Base-by-base conservation (phyloP, 257 asterid genomes). In the Lithospermum erythrorhizon region DNA sequence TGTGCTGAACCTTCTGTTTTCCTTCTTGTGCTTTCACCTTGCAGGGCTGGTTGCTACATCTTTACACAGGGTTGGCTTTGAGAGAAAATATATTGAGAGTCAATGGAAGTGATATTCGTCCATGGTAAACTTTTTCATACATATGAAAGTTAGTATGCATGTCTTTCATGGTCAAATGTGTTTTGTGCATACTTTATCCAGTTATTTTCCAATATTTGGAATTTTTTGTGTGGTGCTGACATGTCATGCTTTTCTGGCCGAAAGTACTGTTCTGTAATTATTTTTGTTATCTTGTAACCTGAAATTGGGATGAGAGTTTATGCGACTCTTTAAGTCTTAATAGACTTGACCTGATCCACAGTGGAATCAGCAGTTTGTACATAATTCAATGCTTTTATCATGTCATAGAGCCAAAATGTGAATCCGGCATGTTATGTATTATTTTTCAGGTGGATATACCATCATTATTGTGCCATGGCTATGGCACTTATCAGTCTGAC, bases 401-500 rank as follows among this genome's bases (percentile, higher is more conserved):
- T 9, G 11, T n/a, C 15, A 27, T 20, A n/a, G 24, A 53, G 37
- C 11, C 60, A 56, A 35, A 35, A 22, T 19, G 18, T 22, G 27
- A 2, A 22, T n/a, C 23, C 24, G 21, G 57, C 27, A 56, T 23
- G 20, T 2, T 56, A 30, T 53, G 32, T 41, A 41, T 14, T 63
- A 37, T 59, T 69, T 71, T 47, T 81, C 80, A 93, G 98, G 98
- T 89, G 98, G 98, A 86, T 93, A 69, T 77, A 73, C 45, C 98
- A 93, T 73, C 98, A 93, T 72, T 93, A 93, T 57, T 89, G 72
- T 69, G 96, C 96, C 55, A 89, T 81, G 95, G 95, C 76, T 61
- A 93, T 93, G 97, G 96, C 97, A 70, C 89, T 89, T 68, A 84
- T 93, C 61, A 93, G 98, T 84, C 94, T 93, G 60, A 93, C 97